A percentile compares a stretch with the other conserved stretches of the same genome.
phyloP scores from a whole-genome alignment of 345 rosid genomes.

The Gossypium mustelinum region DNA sequence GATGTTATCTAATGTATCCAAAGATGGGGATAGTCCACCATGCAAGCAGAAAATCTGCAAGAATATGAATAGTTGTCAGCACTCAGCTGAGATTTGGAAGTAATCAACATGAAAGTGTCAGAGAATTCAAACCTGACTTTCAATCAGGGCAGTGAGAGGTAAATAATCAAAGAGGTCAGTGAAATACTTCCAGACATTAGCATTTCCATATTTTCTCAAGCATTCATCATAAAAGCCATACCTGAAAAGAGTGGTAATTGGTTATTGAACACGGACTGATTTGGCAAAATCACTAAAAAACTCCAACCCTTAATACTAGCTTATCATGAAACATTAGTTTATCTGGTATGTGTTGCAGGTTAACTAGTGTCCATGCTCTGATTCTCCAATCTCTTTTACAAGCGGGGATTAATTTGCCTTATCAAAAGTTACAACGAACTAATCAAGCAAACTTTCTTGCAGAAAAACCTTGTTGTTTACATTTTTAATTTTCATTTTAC shows the following conservation, averaged over 20 bases:
- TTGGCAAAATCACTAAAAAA: not conserved
- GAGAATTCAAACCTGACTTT: conserved; percentile 48
- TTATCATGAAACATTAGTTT: not conserved
- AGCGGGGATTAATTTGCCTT: not conserved
- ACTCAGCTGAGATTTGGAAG: conserved; percentile 12
- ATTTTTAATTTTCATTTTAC: not conserved
- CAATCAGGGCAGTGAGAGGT: conserved; percentile 56
- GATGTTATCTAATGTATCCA: conserved; percentile 78
- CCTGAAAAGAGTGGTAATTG: conserved; percentile 30
- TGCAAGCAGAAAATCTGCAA: conserved; percentile 72
- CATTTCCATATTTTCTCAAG: conserved; percentile 63
- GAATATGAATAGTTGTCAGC: conserved; percentile 10
- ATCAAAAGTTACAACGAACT: not conserved
- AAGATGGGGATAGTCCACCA: conserved; percentile 86
- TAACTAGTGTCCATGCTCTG: not conserved
- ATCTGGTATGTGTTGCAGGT: not conserved
- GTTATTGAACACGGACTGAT: not conserved
- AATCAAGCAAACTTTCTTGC: not conserved
- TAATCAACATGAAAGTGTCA: not conserved
- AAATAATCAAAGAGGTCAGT: conserved; percentile 60
- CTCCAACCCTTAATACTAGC: not conserved
- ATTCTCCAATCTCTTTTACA: conserved; percentile 3
- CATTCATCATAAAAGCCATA: conserved; percentile 64
- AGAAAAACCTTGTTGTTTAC: not conserved
- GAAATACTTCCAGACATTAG: conserved; percentile 58